A percentile compares a stretch with the other conserved stretches of the same genome.
phyloP scores from a whole-genome alignment of 73 alveolate species.

The Durusdinium trenchii region DNA sequence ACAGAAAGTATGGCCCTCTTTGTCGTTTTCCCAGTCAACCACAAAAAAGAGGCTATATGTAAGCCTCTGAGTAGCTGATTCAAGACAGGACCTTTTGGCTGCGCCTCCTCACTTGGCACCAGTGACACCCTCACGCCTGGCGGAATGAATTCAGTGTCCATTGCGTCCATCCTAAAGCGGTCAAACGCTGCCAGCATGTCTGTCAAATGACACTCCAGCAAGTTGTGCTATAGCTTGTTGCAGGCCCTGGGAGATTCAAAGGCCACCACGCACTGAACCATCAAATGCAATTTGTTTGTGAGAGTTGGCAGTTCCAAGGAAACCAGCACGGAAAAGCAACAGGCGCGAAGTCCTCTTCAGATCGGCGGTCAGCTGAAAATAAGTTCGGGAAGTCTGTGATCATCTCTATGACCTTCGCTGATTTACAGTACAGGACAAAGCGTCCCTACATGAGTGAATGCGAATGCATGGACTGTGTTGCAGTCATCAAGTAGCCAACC shows the following conservation, averaged over 20 bases:
- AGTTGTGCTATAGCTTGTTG: slow-evolving; percentile 64
- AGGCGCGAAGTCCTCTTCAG: slow-evolving; percentile 35
- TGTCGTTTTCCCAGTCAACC: no score
- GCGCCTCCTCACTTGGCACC: slow-evolving; percentile 81
- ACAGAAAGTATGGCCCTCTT: no score
- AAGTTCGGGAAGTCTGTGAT: slow-evolving; percentile 59
- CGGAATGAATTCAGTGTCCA: neutral
- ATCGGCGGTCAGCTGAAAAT: slow-evolving; percentile 70
- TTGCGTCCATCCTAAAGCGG: neutral
- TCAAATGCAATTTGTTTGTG: neutral
- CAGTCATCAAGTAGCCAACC: neutral
- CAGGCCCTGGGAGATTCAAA: slow-evolving; percentile 66
- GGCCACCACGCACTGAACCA: neutral
- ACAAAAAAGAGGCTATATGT: no score
- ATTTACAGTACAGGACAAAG: neutral
- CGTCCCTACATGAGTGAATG: neutral
- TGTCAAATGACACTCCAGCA: slow-evolving; percentile 35
- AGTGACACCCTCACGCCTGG: slow-evolving; percentile 83
- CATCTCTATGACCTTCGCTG: slow-evolving; percentile 63
- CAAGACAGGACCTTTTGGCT: neutral
- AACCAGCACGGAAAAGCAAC: neutral
- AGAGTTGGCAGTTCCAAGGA: no score
- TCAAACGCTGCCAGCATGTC: neutral
- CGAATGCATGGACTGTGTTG: neutral
- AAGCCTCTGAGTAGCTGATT: no score